Evolutionary conservation across 768 basidiomycete genomes (phyloP).

Genomic region (Pholiota conissans): DNA sequence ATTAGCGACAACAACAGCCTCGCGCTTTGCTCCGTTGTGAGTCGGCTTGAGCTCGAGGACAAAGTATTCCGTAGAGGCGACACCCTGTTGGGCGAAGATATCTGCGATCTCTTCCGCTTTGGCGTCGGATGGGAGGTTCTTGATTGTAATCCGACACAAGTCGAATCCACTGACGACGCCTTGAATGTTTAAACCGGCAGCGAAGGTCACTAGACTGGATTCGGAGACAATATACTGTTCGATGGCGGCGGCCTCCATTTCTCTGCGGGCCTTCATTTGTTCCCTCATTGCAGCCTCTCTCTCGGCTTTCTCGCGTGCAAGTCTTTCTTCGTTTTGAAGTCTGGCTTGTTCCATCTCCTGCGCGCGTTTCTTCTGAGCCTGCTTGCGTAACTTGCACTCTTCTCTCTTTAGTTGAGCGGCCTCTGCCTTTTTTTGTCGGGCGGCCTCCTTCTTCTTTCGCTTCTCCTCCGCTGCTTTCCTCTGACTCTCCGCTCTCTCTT

Average conservation of each 20-base stretch:
- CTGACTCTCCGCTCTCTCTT: background rate
- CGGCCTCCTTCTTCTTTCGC: background rate
- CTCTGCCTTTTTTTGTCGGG: too few species aligned
- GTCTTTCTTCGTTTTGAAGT: slow-evolving; percentile 5
- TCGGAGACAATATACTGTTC: slow-evolving; percentile 45
- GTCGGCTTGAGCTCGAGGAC: slow-evolving; percentile 16
- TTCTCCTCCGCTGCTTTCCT: background rate
- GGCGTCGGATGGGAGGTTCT: slow-evolving; percentile 42
- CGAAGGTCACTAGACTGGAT: slow-evolving; percentile 49
- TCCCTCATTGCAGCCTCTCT: slow-evolving; percentile 4
- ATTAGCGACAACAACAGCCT: slow-evolving; percentile 45
- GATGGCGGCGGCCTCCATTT: slow-evolving; percentile 41
- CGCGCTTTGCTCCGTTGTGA: slow-evolving; percentile 24
- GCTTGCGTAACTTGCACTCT: background rate
- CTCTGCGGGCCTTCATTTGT: slow-evolving; percentile 13
- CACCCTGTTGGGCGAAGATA: slow-evolving; percentile 37
- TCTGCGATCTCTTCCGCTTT: slow-evolving; percentile 38
- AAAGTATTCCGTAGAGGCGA: slow-evolving; percentile 24
- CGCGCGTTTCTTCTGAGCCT: background rate
- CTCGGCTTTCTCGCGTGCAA: slow-evolving; percentile 16
- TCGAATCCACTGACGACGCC: slow-evolving; percentile 52
- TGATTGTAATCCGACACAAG: slow-evolving; percentile 45
- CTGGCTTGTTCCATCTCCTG: slow-evolving; percentile 7
- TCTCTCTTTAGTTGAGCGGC: background rate
- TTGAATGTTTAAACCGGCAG: slow-evolving; percentile 48